A percentile compares a stretch with the other conserved stretches of the same genome.
Conservation (phyloP, 2,329 filamentous ascomycete genomes). For the Chrysosphaeria jannelii region DNA sequence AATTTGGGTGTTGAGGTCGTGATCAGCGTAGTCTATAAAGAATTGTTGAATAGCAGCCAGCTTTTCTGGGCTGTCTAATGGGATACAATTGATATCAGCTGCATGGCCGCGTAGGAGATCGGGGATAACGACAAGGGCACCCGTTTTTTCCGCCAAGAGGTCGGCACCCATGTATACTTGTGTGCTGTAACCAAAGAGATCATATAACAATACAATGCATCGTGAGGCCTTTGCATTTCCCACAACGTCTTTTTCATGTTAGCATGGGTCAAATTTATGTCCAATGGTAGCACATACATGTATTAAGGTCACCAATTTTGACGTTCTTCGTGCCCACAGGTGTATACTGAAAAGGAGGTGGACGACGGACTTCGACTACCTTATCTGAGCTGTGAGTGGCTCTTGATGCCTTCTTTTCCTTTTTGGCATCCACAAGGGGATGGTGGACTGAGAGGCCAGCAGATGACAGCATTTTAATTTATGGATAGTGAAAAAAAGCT, state of each 20-base stretch:
- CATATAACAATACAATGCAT: constrained; percentile 16
- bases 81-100: constrained; percentile 9
- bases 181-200: constrained; percentile 15
- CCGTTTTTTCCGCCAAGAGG: constrained; percentile 10
- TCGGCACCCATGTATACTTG: constrained; percentile 19
- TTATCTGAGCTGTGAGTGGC: too few species aligned
- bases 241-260: constrained; percentile 12
- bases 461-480: too few species aligned
- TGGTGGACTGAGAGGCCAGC: too few species aligned
- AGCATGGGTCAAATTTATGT: too few species aligned
- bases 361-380: too few species aligned
- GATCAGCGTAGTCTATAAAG: constrained; percentile 6
- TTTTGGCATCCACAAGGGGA: too few species aligned
- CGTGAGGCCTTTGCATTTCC: constrained; percentile 9
- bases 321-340: too few species aligned
- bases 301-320: too few species aligned
- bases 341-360: too few species aligned
- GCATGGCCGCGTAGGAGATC: constrained; percentile 12
- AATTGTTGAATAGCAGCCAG: constrained; percentile 3
- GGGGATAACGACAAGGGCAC: constrained; percentile 12
- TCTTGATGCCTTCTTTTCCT: too few species aligned
- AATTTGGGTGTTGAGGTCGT: constrained; percentile 7
- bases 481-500: too few species aligned
- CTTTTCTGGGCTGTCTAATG: constrained; percentile 15
- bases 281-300: too few species aligned